Base-by-base conservation (phyloP, 2,329 filamentous ascomycete species). In the Nemania bipapillata region DNA sequence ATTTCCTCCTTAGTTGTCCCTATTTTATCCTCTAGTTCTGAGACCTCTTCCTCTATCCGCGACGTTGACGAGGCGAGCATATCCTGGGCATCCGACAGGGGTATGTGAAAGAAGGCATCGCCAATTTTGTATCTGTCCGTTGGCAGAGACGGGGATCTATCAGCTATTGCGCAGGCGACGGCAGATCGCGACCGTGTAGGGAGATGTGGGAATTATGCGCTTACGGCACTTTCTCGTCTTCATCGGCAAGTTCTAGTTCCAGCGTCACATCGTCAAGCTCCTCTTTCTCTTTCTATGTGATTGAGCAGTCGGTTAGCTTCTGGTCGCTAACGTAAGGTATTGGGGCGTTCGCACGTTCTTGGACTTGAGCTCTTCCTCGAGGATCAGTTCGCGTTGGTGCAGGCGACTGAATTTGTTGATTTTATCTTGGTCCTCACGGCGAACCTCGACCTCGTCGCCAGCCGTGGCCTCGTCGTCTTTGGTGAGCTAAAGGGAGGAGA, bases 381-480 rank as follows among this genome's bases (percentile, higher is more conserved):
- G 80, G 2, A 86, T 81, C 37, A 91, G 86, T 79, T 97, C 92
- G 59, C 92, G 91, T 79, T 96, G 93, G 80, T 99, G 96, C 71
- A 99, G 85, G 52, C 94, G 90, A 81, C 94, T 97, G 86, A 99
- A 99, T 73, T 90, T 91, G 83, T 99, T 99, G 88, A 99, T 99
- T 83, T 96, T 97, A 83, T 98, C 94, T 81, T 99, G 96, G 80
- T 99, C 96, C 80, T 98, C 94, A 77, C 94, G 92, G 69, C 96
- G 92, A 67, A 99, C 96, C 81, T 97, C 92, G 75, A 94, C 91
- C 79, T 99, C 96, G 73, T 96, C 92, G 12, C 66, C 56, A 70
- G 89, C 87, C 60, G 86, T 86, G 22, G 90, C 91, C 82, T 99
- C 96, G 76, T 98, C 95, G 80, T 97, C 95, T 79, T 93, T 96